Percentiles rank a stretch among this genome's conserved stretches.
Evolutionary conservation across 768 basidiomycete genomes (phyloP).

Genomic region (Tephrocybe rancida): DNA sequence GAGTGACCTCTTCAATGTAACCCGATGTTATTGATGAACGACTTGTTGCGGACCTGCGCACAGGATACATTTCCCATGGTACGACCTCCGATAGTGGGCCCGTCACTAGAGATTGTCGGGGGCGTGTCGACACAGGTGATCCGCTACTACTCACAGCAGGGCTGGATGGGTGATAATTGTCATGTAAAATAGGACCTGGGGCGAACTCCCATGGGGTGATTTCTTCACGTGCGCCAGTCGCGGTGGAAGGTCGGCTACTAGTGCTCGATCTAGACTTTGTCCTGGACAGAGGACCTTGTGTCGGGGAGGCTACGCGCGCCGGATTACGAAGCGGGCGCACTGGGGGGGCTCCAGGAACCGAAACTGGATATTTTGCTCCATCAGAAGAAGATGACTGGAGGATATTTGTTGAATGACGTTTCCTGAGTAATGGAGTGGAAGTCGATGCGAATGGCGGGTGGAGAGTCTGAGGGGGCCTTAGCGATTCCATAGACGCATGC

Average conservation of each 20-base stretch:
- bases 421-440: conserved; percentile 25
- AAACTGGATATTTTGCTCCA: conserved; percentile 20
- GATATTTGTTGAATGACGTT: conserved; percentile 33
- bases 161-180: conserved; percentile 5
- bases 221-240: conserved; percentile 26
- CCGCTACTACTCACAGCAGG: conserved; percentile 6
- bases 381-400: conserved; percentile 21
- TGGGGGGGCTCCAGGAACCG: conserved; percentile 24
- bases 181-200: conserved; percentile 17
- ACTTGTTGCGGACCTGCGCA: conserved; percentile 15
- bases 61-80: conserved; percentile 30
- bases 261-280: conserved; percentile 11
- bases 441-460: not conserved
- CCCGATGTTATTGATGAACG: conserved; percentile 25
- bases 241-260: conserved; percentile 25
- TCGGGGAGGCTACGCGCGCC: conserved; percentile 19
- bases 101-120: conserved; percentile 16
- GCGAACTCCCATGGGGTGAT: conserved; percentile 38
- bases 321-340: conserved; percentile 36
- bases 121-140: conserved; percentile 14
- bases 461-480: conserved; percentile 8
- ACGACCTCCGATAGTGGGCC: conserved; percentile 29
- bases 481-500: conserved; percentile 24
- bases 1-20: conserved; percentile 30
- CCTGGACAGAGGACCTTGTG: not conserved